Base-by-base conservation (phyloP, 1,139 yeast species). In the Magnusiomyces fungicola region DNA sequence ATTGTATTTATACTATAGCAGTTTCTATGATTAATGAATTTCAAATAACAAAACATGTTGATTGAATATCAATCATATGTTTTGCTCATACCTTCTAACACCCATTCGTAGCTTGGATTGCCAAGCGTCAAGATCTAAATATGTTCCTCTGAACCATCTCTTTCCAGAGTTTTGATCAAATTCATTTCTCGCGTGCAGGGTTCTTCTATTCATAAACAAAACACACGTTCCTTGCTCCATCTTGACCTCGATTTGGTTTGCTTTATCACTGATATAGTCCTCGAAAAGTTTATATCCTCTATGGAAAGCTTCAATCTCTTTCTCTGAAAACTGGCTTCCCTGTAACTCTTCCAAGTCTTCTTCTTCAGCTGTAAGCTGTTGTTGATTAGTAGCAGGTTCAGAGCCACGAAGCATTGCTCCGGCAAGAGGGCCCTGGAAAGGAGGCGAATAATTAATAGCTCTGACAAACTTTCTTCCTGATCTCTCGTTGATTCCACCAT, bases 401-500 rank as follows among this genome's bases (percentile, higher is more conserved):
- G 52, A 46, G n/a, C 53, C 56, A 2, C 63, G 54, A 1, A 61
- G 59, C 51, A 55, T 56, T 46, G 56, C 67, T 9, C 27, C 24
- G 41, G 83, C 89, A 54, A 80, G 78, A 0, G 94, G 94, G 0
- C 88, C 94, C 61, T 86, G 95, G 69, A 84, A 86, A 12, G 94
- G 94, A 1, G 95, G 95, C 1, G 94, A 80, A 62, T 85, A 86
- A 60, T 83, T 84, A 33, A 84, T 76, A 46, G 75, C 81, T 54
- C 76, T 75, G 51, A 83, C 76, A 38, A 64, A 62, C 7, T 70
- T 70, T 9, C 55, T 59, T 10, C 67, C 69, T 0, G 71, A 61
- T 16, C 56, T 55, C 0, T 62, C 58, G 37, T 67, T 67, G 21
- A 58, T 45, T 2, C 57, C 53, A 21, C 62, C 57, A 36, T 59